phyloP scores from a whole-genome alignment of 2,329 filamentous ascomycete species.

The Xylariomycetidae sp. region DNA sequence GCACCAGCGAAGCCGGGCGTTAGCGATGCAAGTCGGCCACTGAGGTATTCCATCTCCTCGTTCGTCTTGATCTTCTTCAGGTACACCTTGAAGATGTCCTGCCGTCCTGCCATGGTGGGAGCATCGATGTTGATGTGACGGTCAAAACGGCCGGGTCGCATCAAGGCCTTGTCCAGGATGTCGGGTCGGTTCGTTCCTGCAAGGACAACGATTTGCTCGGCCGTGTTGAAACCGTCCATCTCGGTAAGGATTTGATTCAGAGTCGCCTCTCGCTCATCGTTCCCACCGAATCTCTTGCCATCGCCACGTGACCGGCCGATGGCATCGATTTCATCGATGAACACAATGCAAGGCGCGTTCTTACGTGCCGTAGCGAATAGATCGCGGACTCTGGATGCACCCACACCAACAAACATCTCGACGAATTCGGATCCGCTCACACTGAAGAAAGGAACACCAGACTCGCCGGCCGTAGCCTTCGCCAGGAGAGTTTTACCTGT shows the following conservation, averaged over 20 bases:
- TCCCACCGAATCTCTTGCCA: slow-evolving; percentile 72
- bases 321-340: slow-evolving; percentile 98
- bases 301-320: slow-evolving; percentile 89
- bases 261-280: slow-evolving; percentile 94
- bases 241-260: slow-evolving; percentile 98
- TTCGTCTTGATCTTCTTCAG: slow-evolving; percentile 89
- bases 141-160: slow-evolving; percentile 95
- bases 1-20: slow-evolving; percentile 96
- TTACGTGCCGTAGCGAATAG: slow-evolving; percentile 92
- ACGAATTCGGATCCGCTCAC: slow-evolving; percentile 98
- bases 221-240: slow-evolving; percentile 98
- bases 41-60: slow-evolving; percentile 81
- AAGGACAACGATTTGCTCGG: slow-evolving; percentile 91
- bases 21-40: slow-evolving; percentile 81
- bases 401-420: slow-evolving; percentile 99
- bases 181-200: slow-evolving; percentile 96
- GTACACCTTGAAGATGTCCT: slow-evolving; percentile 94
- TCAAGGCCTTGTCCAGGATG: slow-evolving; percentile 88
- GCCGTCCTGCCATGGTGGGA: slow-evolving; percentile 92
- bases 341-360: slow-evolving; percentile 96
- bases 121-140: slow-evolving; percentile 92
- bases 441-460: slow-evolving; percentile 94
- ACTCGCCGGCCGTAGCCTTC: slow-evolving; percentile 96
- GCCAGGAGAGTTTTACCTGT: slow-evolving; percentile 97
- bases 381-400: slow-evolving; percentile 89